phyloP scores from a whole-genome alignment of 495 filamentous ascomycete genomes.

The Mytilinidion resinicola region DNA sequence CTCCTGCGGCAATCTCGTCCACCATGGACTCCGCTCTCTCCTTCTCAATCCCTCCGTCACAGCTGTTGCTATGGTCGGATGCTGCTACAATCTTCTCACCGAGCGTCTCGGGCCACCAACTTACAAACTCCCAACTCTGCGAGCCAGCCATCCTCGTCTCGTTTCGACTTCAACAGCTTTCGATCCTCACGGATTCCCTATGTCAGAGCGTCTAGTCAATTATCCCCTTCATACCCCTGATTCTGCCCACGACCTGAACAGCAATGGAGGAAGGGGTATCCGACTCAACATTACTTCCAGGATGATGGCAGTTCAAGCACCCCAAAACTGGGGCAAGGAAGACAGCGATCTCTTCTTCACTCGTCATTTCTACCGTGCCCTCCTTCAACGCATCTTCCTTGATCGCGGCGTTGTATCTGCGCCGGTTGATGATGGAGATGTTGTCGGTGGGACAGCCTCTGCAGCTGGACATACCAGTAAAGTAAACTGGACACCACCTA shows the following conservation, averaged over 20 bases:
- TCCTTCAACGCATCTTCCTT: slow-evolving; percentile 83
- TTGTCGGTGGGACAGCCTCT: slow-evolving; percentile 31
- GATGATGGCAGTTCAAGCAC: slow-evolving; percentile 95
- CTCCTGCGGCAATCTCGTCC: slow-evolving; percentile 94
- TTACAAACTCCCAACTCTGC: slow-evolving; percentile 63
- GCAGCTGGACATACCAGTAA: slow-evolving; percentile 18
- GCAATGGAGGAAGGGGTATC: slow-evolving; percentile 46
- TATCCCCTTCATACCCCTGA: slow-evolving; percentile 33
- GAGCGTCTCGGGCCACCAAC: slow-evolving; percentile 82
- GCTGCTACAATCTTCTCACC: slow-evolving; percentile 94
- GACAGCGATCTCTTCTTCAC: slow-evolving; percentile 87
- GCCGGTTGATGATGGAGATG: slow-evolving; percentile 39
- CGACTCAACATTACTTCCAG: slow-evolving; percentile 90
- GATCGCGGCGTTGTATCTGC: slow-evolving; percentile 67
- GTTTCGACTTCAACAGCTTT: slow-evolving; percentile 51
- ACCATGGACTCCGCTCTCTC: slow-evolving; percentile 84
- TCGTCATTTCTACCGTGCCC: slow-evolving; percentile 85
- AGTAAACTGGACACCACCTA: slow-evolving; percentile 20
- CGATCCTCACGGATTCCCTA: slow-evolving; percentile 88
- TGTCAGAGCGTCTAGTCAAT: slow-evolving; percentile 66
- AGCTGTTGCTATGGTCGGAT: slow-evolving; percentile 89
- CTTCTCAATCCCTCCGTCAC: slow-evolving; percentile 73
- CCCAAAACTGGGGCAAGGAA: slow-evolving; percentile 75
- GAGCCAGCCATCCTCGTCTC: slow-evolving; percentile 57
- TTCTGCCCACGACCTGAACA: slow-evolving; percentile 27